These are phyloP conservation scores for Microsporum ferrugineum DNA, from an alignment of 2,329 filamentous ascomycete species.

Conservation along the genomic window DNA sequence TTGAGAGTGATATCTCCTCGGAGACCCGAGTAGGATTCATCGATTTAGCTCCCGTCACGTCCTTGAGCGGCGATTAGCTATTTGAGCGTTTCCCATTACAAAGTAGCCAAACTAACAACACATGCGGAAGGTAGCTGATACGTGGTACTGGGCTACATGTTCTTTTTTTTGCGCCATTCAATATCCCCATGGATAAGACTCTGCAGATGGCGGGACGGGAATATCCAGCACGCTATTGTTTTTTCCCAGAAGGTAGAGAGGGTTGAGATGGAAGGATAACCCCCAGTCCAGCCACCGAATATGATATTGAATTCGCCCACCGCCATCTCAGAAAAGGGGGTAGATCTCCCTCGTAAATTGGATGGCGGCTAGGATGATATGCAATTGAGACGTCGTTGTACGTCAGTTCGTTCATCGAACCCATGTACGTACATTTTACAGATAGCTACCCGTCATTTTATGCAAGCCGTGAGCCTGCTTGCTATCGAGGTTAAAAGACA, in stretches of 20 bases:
- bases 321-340: neutral
- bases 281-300: neutral
- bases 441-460: neutral
- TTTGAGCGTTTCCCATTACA: neutral
- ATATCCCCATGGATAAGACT: neutral
- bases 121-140: neutral
- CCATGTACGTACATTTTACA: neutral
- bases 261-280: neutral
- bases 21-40: neutral
- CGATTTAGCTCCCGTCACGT: neutral
- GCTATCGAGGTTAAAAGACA: neutral
- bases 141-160: neutral
- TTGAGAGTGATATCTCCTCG: neutral
- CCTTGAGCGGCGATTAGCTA: neutral
- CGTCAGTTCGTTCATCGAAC: neutral
- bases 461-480: neutral
- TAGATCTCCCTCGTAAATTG: neutral
- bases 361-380: neutral
- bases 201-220: neutral
- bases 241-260: neutral
- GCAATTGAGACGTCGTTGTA: neutral
- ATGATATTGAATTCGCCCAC: neutral
- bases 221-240: neutral
- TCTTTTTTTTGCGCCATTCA: neutral
- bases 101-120: neutral